Base-by-base conservation (phyloP, 306 rosid species). In the Cyclanthera cordifolia region DNA sequence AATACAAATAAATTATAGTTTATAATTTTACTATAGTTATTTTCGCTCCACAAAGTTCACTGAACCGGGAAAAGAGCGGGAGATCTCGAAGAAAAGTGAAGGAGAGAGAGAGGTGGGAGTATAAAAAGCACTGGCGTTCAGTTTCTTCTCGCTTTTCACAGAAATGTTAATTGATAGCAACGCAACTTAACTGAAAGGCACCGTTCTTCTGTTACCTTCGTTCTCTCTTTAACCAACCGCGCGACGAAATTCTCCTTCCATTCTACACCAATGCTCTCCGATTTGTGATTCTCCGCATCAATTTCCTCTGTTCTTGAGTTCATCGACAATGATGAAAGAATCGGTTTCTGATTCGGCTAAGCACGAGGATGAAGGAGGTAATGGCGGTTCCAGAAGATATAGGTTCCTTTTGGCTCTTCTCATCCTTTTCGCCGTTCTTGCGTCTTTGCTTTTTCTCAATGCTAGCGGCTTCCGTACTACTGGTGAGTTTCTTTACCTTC, bases 101-200 rank as follows among this genome's bases (percentile, higher is more conserved):
- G 5, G 11, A 58, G 2, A 32, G 21, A 58, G 21, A 49, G 17
- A 49, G 17, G n/a, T 28, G n/a, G 28, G 49, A 60, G 28, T 60
- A 37, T 37, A 60, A 34, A 37, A 60, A 0, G n/a, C 10, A 37
- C 28, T 0, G 49, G 49, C 49, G 28, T 60, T 37, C 48, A 39
- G 67, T 60, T 59, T 32, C 66, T 1, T 9, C 19, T 13, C 30
- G 24, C 28, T 4, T 3, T 60, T 37, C 67, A 19, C 67, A 60
- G 48, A 17, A 19, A 10, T 21, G 57, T 53, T 53, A 53, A 9
- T 34, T 37, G 67, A 34, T 34, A 34, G 48, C 67, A 19, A 32
- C 66, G 46, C 17, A 49, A 63, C 69, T 20, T 14, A 64, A 64
- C 69, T 64, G 70, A 39, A 64, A 43, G 53, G 1, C 43, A 41